Conservation (phyloP, 2,329 filamentous ascomycete species). For the Arthrinium puccinioides region DNA sequence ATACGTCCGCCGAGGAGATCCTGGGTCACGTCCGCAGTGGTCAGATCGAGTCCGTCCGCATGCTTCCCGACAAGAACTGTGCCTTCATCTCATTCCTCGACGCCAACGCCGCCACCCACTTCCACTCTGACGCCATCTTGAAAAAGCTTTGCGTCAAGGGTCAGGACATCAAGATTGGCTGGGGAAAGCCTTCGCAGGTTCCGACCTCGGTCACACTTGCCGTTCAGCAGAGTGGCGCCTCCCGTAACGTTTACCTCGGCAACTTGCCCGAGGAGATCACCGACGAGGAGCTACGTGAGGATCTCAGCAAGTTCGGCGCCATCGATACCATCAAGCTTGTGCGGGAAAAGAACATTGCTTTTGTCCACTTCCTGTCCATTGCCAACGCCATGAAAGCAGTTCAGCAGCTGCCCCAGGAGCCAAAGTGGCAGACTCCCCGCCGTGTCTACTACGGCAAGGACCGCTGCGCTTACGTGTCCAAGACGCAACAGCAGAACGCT, state of each 20-base stretch:
- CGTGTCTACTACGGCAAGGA: conserved; percentile 99
- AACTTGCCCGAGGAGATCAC: conserved; percentile 85
- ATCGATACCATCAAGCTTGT: conserved; percentile 98
- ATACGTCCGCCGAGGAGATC: conserved; percentile 95
- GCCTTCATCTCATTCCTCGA: conserved; percentile 99
- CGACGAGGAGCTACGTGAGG: conserved; percentile 89
- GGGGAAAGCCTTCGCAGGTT: conserved; percentile 97
- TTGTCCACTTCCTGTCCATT: conserved; percentile 92
- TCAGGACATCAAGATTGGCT: conserved; percentile 98
- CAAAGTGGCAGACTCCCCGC: conserved; percentile 92
- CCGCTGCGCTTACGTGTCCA: conserved; percentile 95
- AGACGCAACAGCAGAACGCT: conserved; percentile 98
- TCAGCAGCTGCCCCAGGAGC: conserved; percentile 88
- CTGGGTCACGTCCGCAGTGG: conserved; percentile 92
- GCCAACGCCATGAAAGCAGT: conserved; percentile 98
- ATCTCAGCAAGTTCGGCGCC: conserved; percentile 90
- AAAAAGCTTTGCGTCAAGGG: conserved; percentile 99
- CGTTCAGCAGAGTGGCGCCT: conserved; percentile 94
- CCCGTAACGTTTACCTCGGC: conserved; percentile 92
- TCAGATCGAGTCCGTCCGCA: conserved; percentile 96
- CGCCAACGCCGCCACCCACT: conserved; percentile 94
- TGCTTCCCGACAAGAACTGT: conserved; percentile 98
- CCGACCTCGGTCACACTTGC: conserved; percentile 95
- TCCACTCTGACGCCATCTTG: conserved; percentile 98
- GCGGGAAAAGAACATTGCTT: conserved; percentile 94